Percentiles rank a stretch among this genome's conserved stretches.
Evolutionary conservation across 2,329 filamentous ascomycete species (phyloP).

Genomic region (Mycocentrospora acerina): DNA sequence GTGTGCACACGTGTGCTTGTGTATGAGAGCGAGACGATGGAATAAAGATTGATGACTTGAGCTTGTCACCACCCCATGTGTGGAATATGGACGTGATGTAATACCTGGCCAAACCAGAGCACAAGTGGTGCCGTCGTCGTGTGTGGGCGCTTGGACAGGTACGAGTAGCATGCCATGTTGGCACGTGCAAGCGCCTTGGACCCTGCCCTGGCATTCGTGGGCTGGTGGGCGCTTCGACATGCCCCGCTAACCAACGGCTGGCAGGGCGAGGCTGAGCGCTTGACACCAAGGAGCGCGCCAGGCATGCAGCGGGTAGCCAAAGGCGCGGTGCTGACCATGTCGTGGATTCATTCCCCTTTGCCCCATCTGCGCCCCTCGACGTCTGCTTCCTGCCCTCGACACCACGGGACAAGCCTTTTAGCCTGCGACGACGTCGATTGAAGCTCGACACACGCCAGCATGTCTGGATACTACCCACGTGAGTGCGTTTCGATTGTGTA

Average conservation of each 20-base stretch:
- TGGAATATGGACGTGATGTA: too few species aligned
- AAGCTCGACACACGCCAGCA: too few species aligned
- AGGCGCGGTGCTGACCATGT: slow-evolving; percentile 24
- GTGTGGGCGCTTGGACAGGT: slow-evolving; percentile 14
- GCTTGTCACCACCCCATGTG: too few species aligned
- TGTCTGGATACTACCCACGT: slow-evolving; percentile 42
- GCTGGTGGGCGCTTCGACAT: slow-evolving; percentile 20
- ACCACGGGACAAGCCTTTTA: too few species aligned
- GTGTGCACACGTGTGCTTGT: too few species aligned
- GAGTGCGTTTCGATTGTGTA: slow-evolving; percentile 11
- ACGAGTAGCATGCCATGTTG: slow-evolving; percentile 3
- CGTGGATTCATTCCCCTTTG: not conserved
- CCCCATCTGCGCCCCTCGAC: too few species aligned
- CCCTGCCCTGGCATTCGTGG: slow-evolving; percentile 5
- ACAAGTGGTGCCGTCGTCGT: too few species aligned
- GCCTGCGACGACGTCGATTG: too few species aligned
- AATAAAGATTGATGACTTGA: not conserved
- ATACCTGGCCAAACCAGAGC: too few species aligned
- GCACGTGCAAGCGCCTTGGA: slow-evolving; percentile 16
- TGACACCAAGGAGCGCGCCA: slow-evolving; percentile 17
- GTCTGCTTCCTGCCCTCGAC: too few species aligned
- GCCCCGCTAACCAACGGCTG: slow-evolving; percentile 36
- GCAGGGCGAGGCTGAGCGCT: slow-evolving; percentile 37
- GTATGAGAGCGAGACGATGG: too few species aligned
- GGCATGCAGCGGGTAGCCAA: slow-evolving; percentile 31